A percentile compares a stretch with the other conserved stretches of the same genome.
These are phyloP conservation scores for Phylloporus arenicola DNA, from an alignment of 768 basidiomycete genomes.

Conservation along the genomic window DNA sequence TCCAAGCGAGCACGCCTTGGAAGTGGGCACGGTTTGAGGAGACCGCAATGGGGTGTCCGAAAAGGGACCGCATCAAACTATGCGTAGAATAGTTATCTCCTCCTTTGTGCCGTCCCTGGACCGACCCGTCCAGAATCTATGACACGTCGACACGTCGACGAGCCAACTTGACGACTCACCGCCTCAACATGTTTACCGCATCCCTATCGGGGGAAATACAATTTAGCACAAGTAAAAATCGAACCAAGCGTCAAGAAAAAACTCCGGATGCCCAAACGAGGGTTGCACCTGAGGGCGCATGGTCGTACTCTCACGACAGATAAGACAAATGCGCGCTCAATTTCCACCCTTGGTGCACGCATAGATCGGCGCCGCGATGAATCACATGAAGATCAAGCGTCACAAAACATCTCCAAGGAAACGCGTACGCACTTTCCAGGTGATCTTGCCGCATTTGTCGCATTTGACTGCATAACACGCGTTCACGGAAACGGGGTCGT, in stretches of 20 bases:
- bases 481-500: slow-evolving; percentile 39
- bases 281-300: slow-evolving; percentile 14
- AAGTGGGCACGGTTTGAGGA: slow-evolving; percentile 21
- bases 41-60: slow-evolving; percentile 30
- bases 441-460: slow-evolving; percentile 58
- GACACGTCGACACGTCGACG: slow-evolving; percentile 6
- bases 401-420: slow-evolving; percentile 23
- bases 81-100: slow-evolving; percentile 18
- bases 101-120: slow-evolving; percentile 4
- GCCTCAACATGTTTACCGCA: slow-evolving; percentile 62
- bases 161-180: slow-evolving; percentile 39
- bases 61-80: slow-evolving; percentile 34
- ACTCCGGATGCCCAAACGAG: slow-evolving; percentile 5
- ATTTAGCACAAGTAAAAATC: slow-evolving; percentile 5
- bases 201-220: slow-evolving; percentile 40
- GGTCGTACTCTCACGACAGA: slow-evolving; percentile 6
- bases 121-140: slow-evolving; percentile 15
- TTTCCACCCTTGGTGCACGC: slow-evolving; percentile 11
- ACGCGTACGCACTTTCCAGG: slow-evolving; percentile 55
- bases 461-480: slow-evolving; percentile 56
- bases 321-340: slow-evolving; percentile 10
- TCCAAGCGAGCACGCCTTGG: slow-evolving; percentile 19
- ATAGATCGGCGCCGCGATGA: slow-evolving; percentile 18
- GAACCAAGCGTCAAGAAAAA: not conserved
- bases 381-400: slow-evolving; percentile 12